Percentiles rank a stretch among this genome's conserved stretches.
These are phyloP conservation scores for Scleromitrula shiraiana DNA, from an alignment of 2,329 filamentous ascomycete genomes.

Conservation along the genomic window DNA sequence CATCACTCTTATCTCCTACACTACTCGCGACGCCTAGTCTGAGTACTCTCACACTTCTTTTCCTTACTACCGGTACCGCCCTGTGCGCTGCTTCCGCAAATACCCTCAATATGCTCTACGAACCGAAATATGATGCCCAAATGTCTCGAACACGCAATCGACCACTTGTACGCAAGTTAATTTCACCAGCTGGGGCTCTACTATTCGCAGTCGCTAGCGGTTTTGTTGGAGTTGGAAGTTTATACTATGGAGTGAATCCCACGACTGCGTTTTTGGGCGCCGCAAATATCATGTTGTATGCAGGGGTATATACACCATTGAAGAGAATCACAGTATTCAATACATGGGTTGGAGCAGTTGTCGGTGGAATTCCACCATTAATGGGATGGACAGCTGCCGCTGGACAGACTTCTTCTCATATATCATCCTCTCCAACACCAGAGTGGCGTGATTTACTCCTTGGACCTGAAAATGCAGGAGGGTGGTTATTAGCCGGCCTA, in stretches of 20 bases:
- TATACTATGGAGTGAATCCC: slow-evolving; percentile 89
- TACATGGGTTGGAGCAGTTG: slow-evolving; percentile 89
- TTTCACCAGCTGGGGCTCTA: slow-evolving; percentile 63
- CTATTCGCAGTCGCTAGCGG: slow-evolving; percentile 74
- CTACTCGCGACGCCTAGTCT: slow-evolving; percentile 64
- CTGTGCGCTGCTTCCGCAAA: slow-evolving; percentile 89
- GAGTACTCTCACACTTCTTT: slow-evolving; percentile 83
- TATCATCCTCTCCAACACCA: slow-evolving; percentile 48
- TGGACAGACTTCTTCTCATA: slow-evolving; percentile 75
- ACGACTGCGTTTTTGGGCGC: slow-evolving; percentile 82
- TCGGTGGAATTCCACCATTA: slow-evolving; percentile 86
- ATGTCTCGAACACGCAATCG: slow-evolving; percentile 92
- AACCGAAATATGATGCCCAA: slow-evolving; percentile 78
- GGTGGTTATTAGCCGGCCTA: slow-evolving; percentile 79
- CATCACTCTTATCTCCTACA: slow-evolving; percentile 68
- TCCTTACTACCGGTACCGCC: slow-evolving; percentile 82
- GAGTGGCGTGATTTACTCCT: slow-evolving; percentile 74
- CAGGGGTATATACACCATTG: slow-evolving; percentile 84
- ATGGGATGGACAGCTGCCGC: slow-evolving; percentile 98
- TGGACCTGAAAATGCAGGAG: slow-evolving; percentile 61
- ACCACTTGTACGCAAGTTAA: slow-evolving; percentile 74
- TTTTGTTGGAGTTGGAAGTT: slow-evolving; percentile 56
- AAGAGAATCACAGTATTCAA: slow-evolving; percentile 83
- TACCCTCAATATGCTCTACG: slow-evolving; percentile 94
- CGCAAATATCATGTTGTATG: slow-evolving; percentile 82